A percentile compares a stretch with the other conserved stretches of the same genome.
These are phyloP conservation scores for Cyathus striatus DNA, from an alignment of 768 basidiomycete genomes.

Conservation along the genomic window DNA sequence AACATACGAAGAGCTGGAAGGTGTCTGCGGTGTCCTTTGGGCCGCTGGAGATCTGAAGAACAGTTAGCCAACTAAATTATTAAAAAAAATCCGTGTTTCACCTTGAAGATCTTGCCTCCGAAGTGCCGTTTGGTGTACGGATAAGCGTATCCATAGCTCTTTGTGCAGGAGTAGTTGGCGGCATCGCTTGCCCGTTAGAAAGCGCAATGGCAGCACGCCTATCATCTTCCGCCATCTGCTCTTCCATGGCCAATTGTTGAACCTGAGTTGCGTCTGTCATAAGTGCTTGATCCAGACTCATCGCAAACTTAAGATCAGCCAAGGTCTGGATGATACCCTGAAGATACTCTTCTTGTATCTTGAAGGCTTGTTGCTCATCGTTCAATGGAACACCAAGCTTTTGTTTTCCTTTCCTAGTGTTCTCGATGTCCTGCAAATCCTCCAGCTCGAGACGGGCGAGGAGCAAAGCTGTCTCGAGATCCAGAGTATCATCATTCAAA, in stretches of 20 bases:
- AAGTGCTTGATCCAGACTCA: constrained; percentile 37
- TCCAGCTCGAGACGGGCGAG: constrained; percentile 34
- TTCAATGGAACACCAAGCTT: constrained; percentile 20
- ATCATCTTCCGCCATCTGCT: constrained; percentile 36
- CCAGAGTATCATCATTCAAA: constrained; percentile 10
- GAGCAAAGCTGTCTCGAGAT: constrained; percentile 32
- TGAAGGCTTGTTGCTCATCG: constrained; percentile 43
- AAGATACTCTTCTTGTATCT: constrained; percentile 32
- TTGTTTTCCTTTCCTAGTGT: constrained; percentile 32
- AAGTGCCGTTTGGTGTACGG: too few relatives aligned
- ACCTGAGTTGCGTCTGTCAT: constrained; percentile 26
- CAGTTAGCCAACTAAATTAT: too few relatives aligned
- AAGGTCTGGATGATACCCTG: constrained; percentile 19
- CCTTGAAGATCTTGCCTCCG: too few relatives aligned
- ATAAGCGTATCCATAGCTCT: background rate
- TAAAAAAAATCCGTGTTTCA: too few relatives aligned
- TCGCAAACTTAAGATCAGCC: constrained; percentile 33
- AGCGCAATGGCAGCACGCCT: constrained; percentile 34
- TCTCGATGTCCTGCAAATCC: constrained; percentile 32
- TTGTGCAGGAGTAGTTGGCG: constrained; percentile 10
- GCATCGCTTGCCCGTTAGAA: constrained; percentile 21
- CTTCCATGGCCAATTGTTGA: constrained; percentile 19
- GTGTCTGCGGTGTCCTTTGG: too few relatives aligned
- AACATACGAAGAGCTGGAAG: too few relatives aligned
- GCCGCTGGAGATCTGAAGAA: too few relatives aligned